Percentiles rank a stretch among this genome's conserved stretches.
phyloP scores from a whole-genome alignment of 257 asterid genomes.

The Jacaranda copaia region DNA sequence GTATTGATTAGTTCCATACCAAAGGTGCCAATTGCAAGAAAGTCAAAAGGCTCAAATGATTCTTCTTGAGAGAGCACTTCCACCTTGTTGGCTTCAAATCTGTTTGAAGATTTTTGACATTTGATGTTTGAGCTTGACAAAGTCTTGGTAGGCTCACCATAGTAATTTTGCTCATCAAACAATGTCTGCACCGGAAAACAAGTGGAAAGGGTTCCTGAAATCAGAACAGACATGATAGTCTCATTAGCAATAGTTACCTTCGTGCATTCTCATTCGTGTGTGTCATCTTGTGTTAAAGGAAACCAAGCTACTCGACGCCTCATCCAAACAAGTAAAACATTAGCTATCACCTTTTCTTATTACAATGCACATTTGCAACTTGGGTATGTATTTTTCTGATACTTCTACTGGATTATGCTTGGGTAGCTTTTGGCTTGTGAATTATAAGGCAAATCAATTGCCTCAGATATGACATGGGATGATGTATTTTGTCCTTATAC shows the following conservation, averaged over 20 bases:
- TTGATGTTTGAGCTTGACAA: slow-evolving; percentile 40
- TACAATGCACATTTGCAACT: background rate
- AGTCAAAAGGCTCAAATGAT: slow-evolving; percentile 67
- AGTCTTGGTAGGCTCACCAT: slow-evolving; percentile 47
- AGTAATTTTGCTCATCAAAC: slow-evolving; percentile 53
- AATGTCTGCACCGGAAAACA: slow-evolving; percentile 47
- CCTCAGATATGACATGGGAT: background rate
- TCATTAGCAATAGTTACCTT: slow-evolving; percentile 35
- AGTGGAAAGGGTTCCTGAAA: slow-evolving; percentile 60
- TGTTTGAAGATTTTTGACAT: slow-evolving; percentile 41
- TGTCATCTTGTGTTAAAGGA: slow-evolving; percentile 15
- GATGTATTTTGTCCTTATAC: background rate
- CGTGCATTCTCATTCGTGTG: slow-evolving; percentile 29
- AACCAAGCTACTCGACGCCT: slow-evolving; percentile 24
- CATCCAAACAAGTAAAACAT: slow-evolving; percentile 1
- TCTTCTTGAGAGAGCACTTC: slow-evolving; percentile 52
- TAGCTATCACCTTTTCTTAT: background rate
- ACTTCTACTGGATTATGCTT: slow-evolving; percentile 18
- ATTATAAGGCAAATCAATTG: slow-evolving; percentile 20
- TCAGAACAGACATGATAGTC: slow-evolving; percentile 28
- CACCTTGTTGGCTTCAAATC: slow-evolving; percentile 38
- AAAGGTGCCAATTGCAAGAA: slow-evolving; percentile 89
- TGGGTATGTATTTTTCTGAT: slow-evolving; percentile 3
- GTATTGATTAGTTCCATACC: slow-evolving; percentile 59
- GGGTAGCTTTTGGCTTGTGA: slow-evolving; percentile 10